Evolutionary conservation across 352 stramenopile species (phyloP).

Genomic region (Pythium aristosporum): DNA sequence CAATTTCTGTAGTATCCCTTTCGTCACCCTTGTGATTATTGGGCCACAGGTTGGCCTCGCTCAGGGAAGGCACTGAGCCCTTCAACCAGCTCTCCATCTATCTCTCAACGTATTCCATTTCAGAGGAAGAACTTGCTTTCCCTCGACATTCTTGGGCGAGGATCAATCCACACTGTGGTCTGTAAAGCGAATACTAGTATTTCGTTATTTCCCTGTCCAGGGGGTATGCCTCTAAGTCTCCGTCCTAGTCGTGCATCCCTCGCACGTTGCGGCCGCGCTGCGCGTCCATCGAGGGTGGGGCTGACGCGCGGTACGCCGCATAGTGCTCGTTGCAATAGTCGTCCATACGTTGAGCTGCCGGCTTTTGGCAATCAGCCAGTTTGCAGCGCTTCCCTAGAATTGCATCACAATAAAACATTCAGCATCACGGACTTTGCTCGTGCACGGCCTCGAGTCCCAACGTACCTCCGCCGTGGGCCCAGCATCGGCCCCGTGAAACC

Average conservation of each 20-base stretch:
- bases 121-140: no score
- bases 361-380: slow-evolving; percentile 30
- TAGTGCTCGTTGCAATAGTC: slow-evolving; percentile 52
- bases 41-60: no score
- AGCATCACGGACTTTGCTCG: background rate
- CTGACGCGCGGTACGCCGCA: background rate
- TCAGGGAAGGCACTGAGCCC: no score
- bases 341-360: slow-evolving; percentile 45
- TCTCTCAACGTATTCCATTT: no score
- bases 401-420: background rate
- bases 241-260: background rate
- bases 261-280: background rate
- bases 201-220: no score
- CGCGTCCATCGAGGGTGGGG: background rate
- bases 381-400: slow-evolving; percentile 16
- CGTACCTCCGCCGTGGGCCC: slow-evolving; percentile 18
- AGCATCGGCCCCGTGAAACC: slow-evolving; percentile 12
- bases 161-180: no score
- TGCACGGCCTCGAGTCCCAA: background rate
- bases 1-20: no score
- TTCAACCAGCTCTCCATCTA: no score
- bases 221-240: no score
- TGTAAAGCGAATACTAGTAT: no score
- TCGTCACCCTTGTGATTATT: no score
- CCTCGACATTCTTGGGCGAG: no score